Evolutionary conservation across 139 green algal species (phyloP), one percentile per base, ranked within the genome.

Genomic region (Chara braunii): DNA sequence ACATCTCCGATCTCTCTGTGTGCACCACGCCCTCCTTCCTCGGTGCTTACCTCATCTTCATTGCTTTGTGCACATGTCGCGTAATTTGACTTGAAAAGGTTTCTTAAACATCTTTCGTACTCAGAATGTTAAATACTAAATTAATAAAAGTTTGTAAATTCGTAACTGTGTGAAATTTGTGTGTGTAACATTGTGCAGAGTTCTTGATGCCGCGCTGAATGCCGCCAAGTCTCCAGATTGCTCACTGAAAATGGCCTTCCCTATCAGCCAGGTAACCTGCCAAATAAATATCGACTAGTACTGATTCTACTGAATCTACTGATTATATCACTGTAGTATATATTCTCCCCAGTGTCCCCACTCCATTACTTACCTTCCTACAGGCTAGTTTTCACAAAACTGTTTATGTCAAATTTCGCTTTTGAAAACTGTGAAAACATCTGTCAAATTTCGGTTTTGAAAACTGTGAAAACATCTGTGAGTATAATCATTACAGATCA

Each of bases 171-270:
- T 48, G 40, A 18, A 48, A 48, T 18, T 18, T 48, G 18, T 18
- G 40, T 48, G 40, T 26, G 3, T n/a, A n/a, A n/a, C n/a, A n/a
- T n/a, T n/a, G n/a, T 69, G 60, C 62, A 71, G 62, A 34, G 31
- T 73, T 33, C 40, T 73, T 23, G 26, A 61, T 1, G 57, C 64
- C n/a, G 32, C 59, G 18, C 43, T 73, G 32, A 73, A 24, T 6
- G 54, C 56, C 23, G 12, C 57, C 14, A 30, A 22, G 7, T 54
- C 64, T 24, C 56, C 64, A 12, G 22, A 64, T 33, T 64, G 22
- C 37, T 61, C 64, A 18, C 26, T 73, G 3, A 14, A 73, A 12
- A 32, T 73, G 59, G 64, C 64, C 18, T 18, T 55, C 14, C 64
- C 40, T 14, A 34, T 73, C 31, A 60, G 30, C 28, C 53, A 73